Percentiles rank a stretch among this genome's conserved stretches.
These are phyloP conservation scores for Eucalyptus tenuipes DNA, from an alignment of 345 rosid species.

Conservation along the genomic window DNA sequence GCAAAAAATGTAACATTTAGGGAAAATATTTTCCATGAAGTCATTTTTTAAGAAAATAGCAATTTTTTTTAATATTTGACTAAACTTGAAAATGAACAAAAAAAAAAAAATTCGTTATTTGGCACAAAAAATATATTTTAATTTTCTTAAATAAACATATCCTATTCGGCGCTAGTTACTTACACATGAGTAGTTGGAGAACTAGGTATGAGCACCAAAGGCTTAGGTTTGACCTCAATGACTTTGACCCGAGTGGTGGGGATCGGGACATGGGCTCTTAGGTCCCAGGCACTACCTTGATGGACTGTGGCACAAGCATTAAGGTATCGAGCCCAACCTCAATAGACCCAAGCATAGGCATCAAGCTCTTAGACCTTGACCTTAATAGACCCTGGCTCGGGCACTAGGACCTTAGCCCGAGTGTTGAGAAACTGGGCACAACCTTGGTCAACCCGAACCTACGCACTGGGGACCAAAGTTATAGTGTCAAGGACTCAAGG, in stretches of 20 bases:
- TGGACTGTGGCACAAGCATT: fast-evolving
- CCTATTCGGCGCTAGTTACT: fast-evolving
- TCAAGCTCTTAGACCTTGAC: no score
- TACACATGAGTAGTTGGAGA: not conserved
- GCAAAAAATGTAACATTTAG: fast-evolving
- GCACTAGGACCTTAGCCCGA: fast-evolving
- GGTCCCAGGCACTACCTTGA: no score
- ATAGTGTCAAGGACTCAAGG: no score
- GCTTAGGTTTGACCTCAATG: not conserved
- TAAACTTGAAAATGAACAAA: no score
- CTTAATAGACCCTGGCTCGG: fast-evolving
- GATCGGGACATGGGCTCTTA: no score
- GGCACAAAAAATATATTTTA: no score
- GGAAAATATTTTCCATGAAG: not conserved
- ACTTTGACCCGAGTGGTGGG: fast-evolving
- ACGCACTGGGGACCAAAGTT: fast-evolving
- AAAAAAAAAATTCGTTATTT: no score
- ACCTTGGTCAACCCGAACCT: fast-evolving
- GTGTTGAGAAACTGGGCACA: fast-evolving
- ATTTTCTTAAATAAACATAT: no score
- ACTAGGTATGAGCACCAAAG: not conserved
- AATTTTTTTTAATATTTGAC: not conserved
- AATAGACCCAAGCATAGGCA: no score
- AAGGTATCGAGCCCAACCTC: fast-evolving
- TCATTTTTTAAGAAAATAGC: no score